Conservation (phyloP, 225 moss, liverwort and hornwort species). For the Pseudisothecium myosuroides region DNA sequence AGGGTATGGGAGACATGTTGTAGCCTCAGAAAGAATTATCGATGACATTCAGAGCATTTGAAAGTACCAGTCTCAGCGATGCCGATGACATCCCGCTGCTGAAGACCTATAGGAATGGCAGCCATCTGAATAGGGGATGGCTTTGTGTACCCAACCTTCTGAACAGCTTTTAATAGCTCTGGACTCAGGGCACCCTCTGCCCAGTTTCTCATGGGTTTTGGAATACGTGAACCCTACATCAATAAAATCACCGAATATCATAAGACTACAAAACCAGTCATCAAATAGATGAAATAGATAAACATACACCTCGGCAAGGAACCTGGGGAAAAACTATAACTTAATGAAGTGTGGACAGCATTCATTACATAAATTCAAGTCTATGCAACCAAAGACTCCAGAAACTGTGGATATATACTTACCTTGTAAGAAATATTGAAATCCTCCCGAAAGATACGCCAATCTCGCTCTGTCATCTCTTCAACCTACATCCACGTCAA, state of each 20-base stretch:
- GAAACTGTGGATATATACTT: neutral
- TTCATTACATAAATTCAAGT: neutral
- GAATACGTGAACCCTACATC: slow-evolving; percentile 88
- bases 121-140: slow-evolving; percentile 99
- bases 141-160: slow-evolving; percentile 94
- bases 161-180: slow-evolving; percentile 88
- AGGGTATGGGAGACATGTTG: neutral
- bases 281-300: neutral
- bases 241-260: neutral
- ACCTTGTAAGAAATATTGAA: slow-evolving; percentile 99
- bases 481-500: slow-evolving; percentile 52
- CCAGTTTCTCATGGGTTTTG: slow-evolving; percentile 97
- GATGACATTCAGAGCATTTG: neutral
- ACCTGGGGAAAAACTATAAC: neutral
- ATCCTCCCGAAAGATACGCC: slow-evolving; percentile 97
- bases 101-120: slow-evolving; percentile 95
- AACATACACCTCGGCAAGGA: neutral
- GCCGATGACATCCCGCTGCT: slow-evolving; percentile 97
- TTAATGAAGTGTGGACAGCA: neutral
- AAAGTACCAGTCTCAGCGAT: slow-evolving; percentile 90
- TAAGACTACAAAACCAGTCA: neutral
- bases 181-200: slow-evolving; percentile 83
- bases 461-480: slow-evolving; percentile 99
- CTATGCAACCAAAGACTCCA: neutral
- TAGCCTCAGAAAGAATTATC: neutral